Base-by-base conservation (phyloP, 495 filamentous ascomycete genomes). In the Mytilinidion resinicola region DNA sequence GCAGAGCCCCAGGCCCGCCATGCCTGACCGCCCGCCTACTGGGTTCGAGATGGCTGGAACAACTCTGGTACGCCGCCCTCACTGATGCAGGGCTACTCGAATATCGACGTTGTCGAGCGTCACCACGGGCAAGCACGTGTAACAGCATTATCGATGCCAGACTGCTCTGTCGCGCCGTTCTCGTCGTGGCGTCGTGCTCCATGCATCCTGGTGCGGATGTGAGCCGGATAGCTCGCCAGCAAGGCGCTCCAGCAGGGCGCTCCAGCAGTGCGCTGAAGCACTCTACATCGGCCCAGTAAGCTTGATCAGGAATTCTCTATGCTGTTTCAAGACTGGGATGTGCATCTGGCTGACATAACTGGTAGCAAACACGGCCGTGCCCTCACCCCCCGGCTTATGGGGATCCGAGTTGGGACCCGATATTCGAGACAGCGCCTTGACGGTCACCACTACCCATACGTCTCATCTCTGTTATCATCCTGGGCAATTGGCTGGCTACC, bases 381-480 rank as follows among this genome's bases (percentile, higher is more conserved):
- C 25, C 12, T 30, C 49, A 42, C 34, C 38, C 53, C 53, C 58
- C 59, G 59, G 63, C 52, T 63, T 60, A 60, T 60, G 63, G 63
- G 60, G 59, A 62, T 57, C 63, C 63, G 59, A 59, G 12, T 50
- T 46, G 37, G 53, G 15, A 56, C 47, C 63, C 59, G 63, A 65
- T 46, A 53, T 61, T 66, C 59, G 55, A 59, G 55, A 66, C 56
- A 62, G 41, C 48, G 60, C 60, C 51, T 53, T 66, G 59, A 54
- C 56, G 52, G 57, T 58, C 55, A 59, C 34, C 30, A 54, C 37
- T 57, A 59, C 53, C 55, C 55, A 30, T 47, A 56, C 59, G 59
- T 66, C 63, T 62, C 59, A 63, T 60, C 60, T 62, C 55, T 65
- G 59, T 57, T 66, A 62, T 63, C 63, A 56, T 53, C 60, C 59